These are phyloP conservation scores for Microcera coccophila DNA, from an alignment of 2,329 filamentous ascomycete genomes.

Conservation along the genomic window DNA sequence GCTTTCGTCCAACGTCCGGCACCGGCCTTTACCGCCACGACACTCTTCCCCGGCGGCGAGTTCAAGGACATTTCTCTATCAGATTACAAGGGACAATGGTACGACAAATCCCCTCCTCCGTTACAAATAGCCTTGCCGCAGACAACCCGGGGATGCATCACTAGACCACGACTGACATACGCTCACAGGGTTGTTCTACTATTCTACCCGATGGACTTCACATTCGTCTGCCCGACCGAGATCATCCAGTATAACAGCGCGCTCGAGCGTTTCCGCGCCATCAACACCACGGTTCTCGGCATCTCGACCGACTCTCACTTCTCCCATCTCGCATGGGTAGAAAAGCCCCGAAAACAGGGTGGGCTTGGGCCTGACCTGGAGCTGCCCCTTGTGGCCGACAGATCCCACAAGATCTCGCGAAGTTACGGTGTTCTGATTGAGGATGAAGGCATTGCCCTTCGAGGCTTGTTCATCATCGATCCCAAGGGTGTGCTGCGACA, in stretches of 20 bases:
- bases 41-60: constrained; percentile 46
- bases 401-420: constrained; percentile 56
- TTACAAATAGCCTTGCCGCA: background rate
- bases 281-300: constrained; percentile 58
- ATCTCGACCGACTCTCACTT: constrained; percentile 60
- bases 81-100: constrained; percentile 48
- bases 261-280: constrained; percentile 54
- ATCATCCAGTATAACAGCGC: constrained; percentile 63
- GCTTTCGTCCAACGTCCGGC: constrained; percentile 48
- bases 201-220: constrained; percentile 66
- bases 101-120: constrained; percentile 1
- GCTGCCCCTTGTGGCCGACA: constrained; percentile 60
- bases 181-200: constrained; percentile 57
- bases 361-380: constrained; percentile 57
- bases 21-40: constrained; percentile 47
- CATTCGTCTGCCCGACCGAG: constrained; percentile 64
- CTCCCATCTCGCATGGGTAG: constrained; percentile 55
- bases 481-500: constrained; percentile 57
- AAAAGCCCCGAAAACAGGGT: constrained; percentile 55
- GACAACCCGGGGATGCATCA: background rate
- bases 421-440: constrained; percentile 62
- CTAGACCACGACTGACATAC: constrained; percentile 2
- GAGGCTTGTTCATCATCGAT: constrained; percentile 64
- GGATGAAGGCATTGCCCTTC: constrained; percentile 59
- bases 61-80: constrained; percentile 45